Evolutionary conservation across 768 basidiomycete genomes (phyloP).

Genomic region (Amyloporia xantha): DNA sequence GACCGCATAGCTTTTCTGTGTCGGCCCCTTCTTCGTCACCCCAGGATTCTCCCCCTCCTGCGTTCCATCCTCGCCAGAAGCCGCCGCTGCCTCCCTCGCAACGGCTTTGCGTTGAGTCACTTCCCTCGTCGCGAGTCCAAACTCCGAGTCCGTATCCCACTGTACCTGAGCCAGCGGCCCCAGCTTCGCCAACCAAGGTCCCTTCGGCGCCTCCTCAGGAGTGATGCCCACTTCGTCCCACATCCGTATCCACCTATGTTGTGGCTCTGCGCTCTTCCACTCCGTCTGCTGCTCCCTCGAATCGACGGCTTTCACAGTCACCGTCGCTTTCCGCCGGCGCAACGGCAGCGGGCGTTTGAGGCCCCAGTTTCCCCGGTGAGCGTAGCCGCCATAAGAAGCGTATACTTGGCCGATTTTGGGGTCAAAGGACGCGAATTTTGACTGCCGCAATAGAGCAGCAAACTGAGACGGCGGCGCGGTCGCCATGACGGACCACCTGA

Average conservation of each 20-base stretch:
- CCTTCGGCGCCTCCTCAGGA: conserved; percentile 22
- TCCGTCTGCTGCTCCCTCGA: conserved; percentile 69
- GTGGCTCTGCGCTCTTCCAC: conserved; percentile 61
- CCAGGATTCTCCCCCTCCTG: no score
- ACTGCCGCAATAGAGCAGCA: conserved; percentile 68
- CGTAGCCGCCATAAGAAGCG: conserved; percentile 59
- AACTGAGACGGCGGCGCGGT: conserved; percentile 56
- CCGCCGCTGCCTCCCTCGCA: background rate
- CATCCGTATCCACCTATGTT: conserved; percentile 61
- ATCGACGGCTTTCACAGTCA: conserved; percentile 65
- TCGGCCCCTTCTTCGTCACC: no score
- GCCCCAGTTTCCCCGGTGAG: conserved; percentile 77
- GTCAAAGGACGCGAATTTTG: conserved; percentile 78
- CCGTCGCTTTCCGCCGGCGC: conserved; percentile 54
- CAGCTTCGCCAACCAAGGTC: conserved; percentile 34
- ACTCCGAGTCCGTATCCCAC: conserved; percentile 42
- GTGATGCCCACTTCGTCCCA: conserved; percentile 55
- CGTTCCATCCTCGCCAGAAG: conserved; percentile 4
- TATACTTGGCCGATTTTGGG: conserved; percentile 75
- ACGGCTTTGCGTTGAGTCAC: background rate
- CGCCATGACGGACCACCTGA: conserved; percentile 9
- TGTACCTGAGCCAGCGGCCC: conserved; percentile 26
- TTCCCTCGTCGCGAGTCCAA: conserved; percentile 4
- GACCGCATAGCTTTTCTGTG: conserved; percentile 7
- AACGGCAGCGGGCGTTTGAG: conserved; percentile 76